phyloP scores from a whole-genome alignment of 352 stramenopile genomes.

The Globisporangium yorkense region DNA sequence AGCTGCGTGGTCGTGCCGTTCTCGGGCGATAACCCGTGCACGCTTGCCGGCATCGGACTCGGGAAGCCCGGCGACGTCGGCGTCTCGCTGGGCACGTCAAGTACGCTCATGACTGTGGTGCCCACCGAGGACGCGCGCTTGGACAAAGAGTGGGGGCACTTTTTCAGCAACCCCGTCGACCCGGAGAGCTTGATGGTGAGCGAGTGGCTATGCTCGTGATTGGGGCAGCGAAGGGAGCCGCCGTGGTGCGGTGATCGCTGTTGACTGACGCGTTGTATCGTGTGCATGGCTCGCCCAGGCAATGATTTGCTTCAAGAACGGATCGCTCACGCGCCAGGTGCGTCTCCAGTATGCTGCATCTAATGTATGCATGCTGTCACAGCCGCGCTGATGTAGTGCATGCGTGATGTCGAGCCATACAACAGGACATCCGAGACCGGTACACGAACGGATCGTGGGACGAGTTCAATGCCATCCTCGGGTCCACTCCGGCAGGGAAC shows the following conservation, averaged over 20 bases:
- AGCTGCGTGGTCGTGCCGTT: conserved; percentile 66
- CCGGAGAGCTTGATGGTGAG: conserved; percentile 52
- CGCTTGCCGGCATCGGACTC: conserved; percentile 59
- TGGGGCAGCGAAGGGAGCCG: neutral
- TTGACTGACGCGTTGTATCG: neutral
- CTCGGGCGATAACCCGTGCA: conserved; percentile 82
- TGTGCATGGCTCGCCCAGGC: conserved; percentile 18
- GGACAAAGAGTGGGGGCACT: conserved; percentile 33
- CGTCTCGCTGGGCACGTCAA: conserved; percentile 62
- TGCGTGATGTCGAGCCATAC: neutral
- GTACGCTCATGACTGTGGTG: conserved; percentile 56
- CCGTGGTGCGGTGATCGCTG: neutral
- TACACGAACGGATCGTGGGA: conserved; percentile 36
- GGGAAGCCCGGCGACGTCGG: conserved; percentile 45
- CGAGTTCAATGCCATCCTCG: conserved; percentile 47
- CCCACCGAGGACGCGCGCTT: conserved; percentile 30
- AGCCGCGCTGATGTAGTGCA: neutral
- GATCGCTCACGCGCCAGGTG: conserved; percentile 61
- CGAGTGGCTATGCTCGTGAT: neutral
- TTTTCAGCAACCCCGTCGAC: conserved; percentile 79
- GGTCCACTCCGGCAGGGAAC: conserved; percentile 35
- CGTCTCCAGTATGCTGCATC: neutral
- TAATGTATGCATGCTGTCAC: neutral
- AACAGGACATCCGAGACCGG: conserved; percentile 38
- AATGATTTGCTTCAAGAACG: conserved; percentile 89